These are phyloP conservation scores for Colletotrichum incanum DNA, from an alignment of 2,329 filamentous ascomycete genomes.

Conservation along the genomic window DNA sequence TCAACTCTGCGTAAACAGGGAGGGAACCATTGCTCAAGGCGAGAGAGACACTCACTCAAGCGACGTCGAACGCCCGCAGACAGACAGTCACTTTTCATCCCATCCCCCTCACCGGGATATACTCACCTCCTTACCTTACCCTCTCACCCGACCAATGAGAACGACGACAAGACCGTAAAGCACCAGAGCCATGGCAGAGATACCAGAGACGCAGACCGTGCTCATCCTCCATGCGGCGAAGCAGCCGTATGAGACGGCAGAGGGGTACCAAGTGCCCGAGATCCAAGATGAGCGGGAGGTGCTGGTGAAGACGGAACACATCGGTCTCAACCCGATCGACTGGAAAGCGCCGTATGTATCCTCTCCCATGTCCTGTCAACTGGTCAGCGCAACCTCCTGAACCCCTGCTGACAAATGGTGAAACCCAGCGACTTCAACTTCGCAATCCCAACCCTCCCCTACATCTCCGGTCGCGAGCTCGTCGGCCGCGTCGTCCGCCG, in stretches of 20 bases:
- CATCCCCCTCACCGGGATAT: not conserved
- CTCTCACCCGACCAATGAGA: conserved; percentile 17
- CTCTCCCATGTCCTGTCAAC: not conserved
- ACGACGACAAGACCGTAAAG: conserved; percentile 5
- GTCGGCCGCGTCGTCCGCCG: conserved; percentile 71
- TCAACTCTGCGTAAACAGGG: not conserved
- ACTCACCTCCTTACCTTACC: not conserved
- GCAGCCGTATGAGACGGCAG: conserved; percentile 64
- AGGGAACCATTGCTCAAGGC: conserved; percentile 17
- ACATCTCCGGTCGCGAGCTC: conserved; percentile 79
- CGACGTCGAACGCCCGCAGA: conserved; percentile 12
- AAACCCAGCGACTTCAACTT: conserved; percentile 76
- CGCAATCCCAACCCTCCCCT: conserved; percentile 77
- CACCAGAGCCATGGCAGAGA: conserved; percentile 31
- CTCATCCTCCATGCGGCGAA: conserved; percentile 65
- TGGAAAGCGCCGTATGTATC: conserved; percentile 78
- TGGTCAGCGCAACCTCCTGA: not conserved
- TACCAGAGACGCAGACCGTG: conserved; percentile 58
- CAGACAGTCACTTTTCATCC: conserved; percentile 4
- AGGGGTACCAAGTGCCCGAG: conserved; percentile 62
- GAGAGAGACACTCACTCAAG: not conserved
- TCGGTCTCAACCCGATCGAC: conserved; percentile 84
- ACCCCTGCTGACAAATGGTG: not conserved
- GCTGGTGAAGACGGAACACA: conserved; percentile 74
- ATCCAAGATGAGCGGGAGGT: conserved; percentile 63